Conservation (phyloP, 805 yeast genomes). For the Spathaspora hagerdaliae region DNA sequence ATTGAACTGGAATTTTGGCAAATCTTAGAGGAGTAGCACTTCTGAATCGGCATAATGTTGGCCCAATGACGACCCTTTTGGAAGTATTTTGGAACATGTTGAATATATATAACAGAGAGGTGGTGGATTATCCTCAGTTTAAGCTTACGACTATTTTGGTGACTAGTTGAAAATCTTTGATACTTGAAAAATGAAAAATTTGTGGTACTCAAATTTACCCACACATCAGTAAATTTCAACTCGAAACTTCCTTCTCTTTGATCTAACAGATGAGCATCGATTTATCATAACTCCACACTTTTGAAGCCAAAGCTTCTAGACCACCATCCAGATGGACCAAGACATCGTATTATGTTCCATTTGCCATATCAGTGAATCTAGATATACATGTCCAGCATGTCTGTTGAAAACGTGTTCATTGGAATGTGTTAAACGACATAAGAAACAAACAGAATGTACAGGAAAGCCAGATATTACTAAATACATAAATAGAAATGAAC, state of each 20-base stretch:
- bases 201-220: not conserved
- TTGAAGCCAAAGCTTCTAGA: not conserved
- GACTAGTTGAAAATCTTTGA: not conserved
- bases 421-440: constrained; percentile 69
- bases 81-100: not conserved
- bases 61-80: not conserved
- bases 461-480: constrained; percentile 62
- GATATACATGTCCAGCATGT: constrained; percentile 84
- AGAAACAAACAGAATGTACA: constrained; percentile 55
- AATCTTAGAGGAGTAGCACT: not conserved
- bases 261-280: not conserved
- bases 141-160: no score
- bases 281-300: not conserved
- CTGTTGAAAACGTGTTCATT: constrained; percentile 61
- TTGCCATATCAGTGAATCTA: constrained; percentile 37
- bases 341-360: constrained; percentile 21
- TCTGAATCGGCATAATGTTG: not conserved
- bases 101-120: not conserved
- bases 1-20: constrained; percentile 47
- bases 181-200: not conserved
- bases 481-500: constrained; percentile 47
- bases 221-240: not conserved
- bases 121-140: no score
- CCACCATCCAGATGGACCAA: not conserved
- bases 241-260: not conserved